Conservation (phyloP, 148 eudicot genomes). For the Vaccinium vitisidaea region DNA sequence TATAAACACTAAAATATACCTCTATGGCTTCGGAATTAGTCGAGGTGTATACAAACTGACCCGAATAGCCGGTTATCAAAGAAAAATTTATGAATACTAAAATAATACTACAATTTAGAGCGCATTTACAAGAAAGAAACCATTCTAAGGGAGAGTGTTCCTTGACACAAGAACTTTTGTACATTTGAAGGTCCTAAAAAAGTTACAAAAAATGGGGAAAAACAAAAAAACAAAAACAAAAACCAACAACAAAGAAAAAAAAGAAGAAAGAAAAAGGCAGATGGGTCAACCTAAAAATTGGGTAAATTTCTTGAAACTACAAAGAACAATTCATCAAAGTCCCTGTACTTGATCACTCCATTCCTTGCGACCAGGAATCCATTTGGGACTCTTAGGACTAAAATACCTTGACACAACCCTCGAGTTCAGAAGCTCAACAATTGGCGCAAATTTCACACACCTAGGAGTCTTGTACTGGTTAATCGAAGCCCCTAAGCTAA, state of each 20-base stretch:
- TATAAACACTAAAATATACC: too few relatives aligned
- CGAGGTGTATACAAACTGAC: too few relatives aligned
- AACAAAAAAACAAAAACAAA: background rate
- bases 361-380: conserved; percentile 80
- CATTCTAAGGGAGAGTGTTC: conserved; percentile 13
- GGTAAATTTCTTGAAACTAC: conserved; percentile 12
- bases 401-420: conserved; percentile 55
- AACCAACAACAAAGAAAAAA: background rate
- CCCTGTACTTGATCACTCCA: conserved; percentile 47
- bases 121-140: background rate
- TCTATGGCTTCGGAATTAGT: too few relatives aligned
- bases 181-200: conserved; percentile 39
- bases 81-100: too few relatives aligned
- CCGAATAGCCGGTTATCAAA: too few relatives aligned
- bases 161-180: conserved; percentile 42
- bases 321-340: background rate
- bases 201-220: conserved; percentile 32
- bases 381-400: conserved; percentile 92
- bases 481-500: conserved; percentile 93
- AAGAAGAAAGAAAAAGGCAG: background rate
- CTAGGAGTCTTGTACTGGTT: conserved; percentile 94
- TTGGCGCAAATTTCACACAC: conserved; percentile 85
- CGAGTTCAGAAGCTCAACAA: conserved; percentile 74
- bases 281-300: conserved; percentile 27
- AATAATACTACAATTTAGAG: background rate